These are phyloP conservation scores for Camellia oleifera DNA, from an alignment of 179 eudicot species.

Conservation along the genomic window DNA sequence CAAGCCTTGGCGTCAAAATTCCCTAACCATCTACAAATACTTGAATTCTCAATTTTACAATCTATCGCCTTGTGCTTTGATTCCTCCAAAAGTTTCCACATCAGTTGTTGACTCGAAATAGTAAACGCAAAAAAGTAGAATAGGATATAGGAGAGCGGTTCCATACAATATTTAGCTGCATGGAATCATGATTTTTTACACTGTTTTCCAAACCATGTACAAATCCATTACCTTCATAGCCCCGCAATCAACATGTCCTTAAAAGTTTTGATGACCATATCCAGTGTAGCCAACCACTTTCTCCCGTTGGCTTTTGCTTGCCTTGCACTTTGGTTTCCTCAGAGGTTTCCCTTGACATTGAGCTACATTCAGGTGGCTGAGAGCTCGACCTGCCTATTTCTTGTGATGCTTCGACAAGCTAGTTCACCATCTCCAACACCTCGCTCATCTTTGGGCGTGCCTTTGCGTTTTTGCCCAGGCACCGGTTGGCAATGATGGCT, in stretches of 20 bases:
- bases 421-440: constrained; percentile 65
- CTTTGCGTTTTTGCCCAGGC: constrained; percentile 67
- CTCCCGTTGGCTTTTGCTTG: constrained; percentile 26
- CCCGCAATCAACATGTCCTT: not conserved
- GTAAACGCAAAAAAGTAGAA: not conserved
- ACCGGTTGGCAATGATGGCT: constrained; percentile 76
- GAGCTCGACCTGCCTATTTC: constrained; percentile 26
- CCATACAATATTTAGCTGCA: not conserved
- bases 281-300: constrained; percentile 26
- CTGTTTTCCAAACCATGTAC: not conserved
- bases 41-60: not conserved
- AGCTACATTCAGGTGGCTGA: constrained; percentile 27
- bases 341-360: constrained; percentile 19
- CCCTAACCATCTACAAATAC: not conserved
- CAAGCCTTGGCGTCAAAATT: not conserved
- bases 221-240: not conserved
- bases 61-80: not conserved
- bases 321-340: constrained; percentile 17
- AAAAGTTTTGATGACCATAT: constrained; percentile 21
- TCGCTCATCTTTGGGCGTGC: constrained; percentile 95
- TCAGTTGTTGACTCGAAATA: not conserved
- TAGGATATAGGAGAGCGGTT: not conserved
- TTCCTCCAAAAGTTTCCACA: not conserved
- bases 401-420: constrained; percentile 45
- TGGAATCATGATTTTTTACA: not conserved